A percentile compares a stretch with the other conserved stretches of the same genome.
Evolutionary conservation across 257 asterid genomes (phyloP).

Genomic region (Lycium barbarum): DNA sequence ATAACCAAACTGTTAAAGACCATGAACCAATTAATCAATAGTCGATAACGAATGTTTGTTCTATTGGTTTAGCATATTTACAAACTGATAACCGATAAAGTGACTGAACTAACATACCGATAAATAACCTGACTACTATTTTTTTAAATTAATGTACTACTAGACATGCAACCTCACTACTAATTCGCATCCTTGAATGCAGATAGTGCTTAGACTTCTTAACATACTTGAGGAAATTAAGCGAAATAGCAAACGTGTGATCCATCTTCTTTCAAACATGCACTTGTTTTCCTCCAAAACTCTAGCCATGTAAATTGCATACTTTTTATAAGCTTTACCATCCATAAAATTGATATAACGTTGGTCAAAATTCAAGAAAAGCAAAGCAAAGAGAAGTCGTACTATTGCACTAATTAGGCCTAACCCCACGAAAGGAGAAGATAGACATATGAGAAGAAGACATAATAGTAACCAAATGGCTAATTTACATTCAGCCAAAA

Average conservation of each 20-base stretch:
- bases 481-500: conserved; percentile 30
- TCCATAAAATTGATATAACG: not conserved
- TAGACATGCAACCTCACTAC: no score
- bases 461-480: conserved; percentile 27
- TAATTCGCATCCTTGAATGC: not conserved
- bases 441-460: conserved; percentile 8
- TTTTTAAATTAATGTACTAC: no score
- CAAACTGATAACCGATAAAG: no score
- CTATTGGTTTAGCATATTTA: no score
- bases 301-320: not conserved
- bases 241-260: not conserved
- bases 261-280: not conserved
- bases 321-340: not conserved
- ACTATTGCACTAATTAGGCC: not conserved
- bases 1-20: no score
- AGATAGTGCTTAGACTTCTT: not conserved
- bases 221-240: not conserved
- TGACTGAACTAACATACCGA: no score
- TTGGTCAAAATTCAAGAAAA: conserved; percentile 5
- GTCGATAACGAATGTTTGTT: no score
- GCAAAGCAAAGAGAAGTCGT: conserved; percentile 2
- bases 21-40: no score
- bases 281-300: not conserved
- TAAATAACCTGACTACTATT: no score
- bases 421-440: conserved; percentile 35